Conservation (phyloP, 2,329 filamentous ascomycete genomes). For the Fusarium piperis region DNA sequence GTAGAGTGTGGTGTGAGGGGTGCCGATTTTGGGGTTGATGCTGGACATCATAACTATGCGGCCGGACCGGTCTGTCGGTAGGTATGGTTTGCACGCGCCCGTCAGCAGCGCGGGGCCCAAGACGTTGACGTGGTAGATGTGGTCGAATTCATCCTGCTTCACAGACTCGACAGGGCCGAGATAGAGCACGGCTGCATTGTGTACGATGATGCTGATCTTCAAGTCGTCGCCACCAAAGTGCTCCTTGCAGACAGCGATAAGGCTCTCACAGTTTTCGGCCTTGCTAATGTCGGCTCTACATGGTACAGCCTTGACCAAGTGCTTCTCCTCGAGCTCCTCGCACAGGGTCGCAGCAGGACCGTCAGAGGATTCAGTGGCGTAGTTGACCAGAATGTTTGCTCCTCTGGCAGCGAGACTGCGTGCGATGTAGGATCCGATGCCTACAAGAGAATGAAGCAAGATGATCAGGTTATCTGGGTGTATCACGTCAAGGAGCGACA, state of each 20-base stretch:
- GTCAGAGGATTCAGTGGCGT: slow-evolving; percentile 61
- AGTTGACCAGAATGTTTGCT: slow-evolving; percentile 63
- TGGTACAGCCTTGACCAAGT: slow-evolving; percentile 59
- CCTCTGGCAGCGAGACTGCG: slow-evolving; percentile 65
- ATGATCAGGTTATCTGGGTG: slow-evolving; percentile 2
- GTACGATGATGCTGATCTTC: slow-evolving; percentile 66
- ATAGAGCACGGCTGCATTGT: slow-evolving; percentile 65
- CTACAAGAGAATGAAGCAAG: slow-evolving; percentile 42
- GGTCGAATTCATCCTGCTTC: slow-evolving; percentile 60
- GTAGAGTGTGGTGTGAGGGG: slow-evolving; percentile 65
- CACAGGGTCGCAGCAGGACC: slow-evolving; percentile 55
- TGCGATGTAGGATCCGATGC: slow-evolving; percentile 65
- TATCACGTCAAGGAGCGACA: not conserved
- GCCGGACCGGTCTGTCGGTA: slow-evolving; percentile 66
- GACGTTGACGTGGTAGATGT: slow-evolving; percentile 67
- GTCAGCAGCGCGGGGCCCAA: slow-evolving; percentile 66
- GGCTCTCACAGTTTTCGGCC: slow-evolving; percentile 61
- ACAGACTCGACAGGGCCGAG: slow-evolving; percentile 58
- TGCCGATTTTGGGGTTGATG: slow-evolving; percentile 63
- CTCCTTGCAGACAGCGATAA: slow-evolving; percentile 62
- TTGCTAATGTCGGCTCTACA: slow-evolving; percentile 72
- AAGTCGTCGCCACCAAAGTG: slow-evolving; percentile 55
- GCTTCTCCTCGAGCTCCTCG: slow-evolving; percentile 51
- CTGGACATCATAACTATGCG: slow-evolving; percentile 67
- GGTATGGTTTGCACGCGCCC: slow-evolving; percentile 61